These are phyloP conservation scores for Solanum etuberosum DNA, from an alignment of 257 asterid species.

Conservation along the genomic window DNA sequence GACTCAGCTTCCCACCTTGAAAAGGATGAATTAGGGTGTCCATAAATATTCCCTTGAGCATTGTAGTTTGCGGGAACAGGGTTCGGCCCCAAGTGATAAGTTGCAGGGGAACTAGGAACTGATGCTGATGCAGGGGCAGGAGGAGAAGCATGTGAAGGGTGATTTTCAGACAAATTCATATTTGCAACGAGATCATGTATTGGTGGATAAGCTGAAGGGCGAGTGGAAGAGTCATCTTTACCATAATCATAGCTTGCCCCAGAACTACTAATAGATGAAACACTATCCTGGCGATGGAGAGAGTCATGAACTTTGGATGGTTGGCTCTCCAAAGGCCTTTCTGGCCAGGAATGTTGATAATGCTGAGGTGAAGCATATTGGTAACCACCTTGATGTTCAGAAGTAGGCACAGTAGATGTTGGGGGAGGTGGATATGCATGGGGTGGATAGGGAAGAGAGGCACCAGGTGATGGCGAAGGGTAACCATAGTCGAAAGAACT, in stretches of 20 bases:
- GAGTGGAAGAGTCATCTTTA: slow-evolving; percentile 17
- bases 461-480: slow-evolving; percentile 30
- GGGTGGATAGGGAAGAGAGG: slow-evolving; percentile 35
- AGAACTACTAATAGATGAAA: slow-evolving; percentile 22
- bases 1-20: slow-evolving; percentile 46
- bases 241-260: slow-evolving; percentile 13
- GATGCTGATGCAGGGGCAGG: slow-evolving; percentile 34
- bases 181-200: slow-evolving; percentile 49
- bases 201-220: slow-evolving; percentile 57
- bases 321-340: slow-evolving; percentile 31
- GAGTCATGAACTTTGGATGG: slow-evolving; percentile 27
- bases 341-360: slow-evolving; percentile 26
- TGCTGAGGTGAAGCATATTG: slow-evolving; percentile 32
- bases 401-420: slow-evolving; percentile 19
- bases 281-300: slow-evolving; percentile 30
- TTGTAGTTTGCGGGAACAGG: slow-evolving; percentile 22
- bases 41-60: slow-evolving; percentile 30
- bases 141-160: slow-evolving; percentile 41
- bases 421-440: slow-evolving; percentile 36
- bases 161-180: slow-evolving; percentile 38
- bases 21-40: slow-evolving; percentile 41
- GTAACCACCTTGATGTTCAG: slow-evolving; percentile 34
- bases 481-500: slow-evolving; percentile 14
- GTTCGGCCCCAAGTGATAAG: slow-evolving; percentile 49
- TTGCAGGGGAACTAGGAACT: slow-evolving; percentile 20